A percentile compares a stretch with the other conserved stretches of the same genome.
phyloP scores from a whole-genome alignment of 441 rosid species.

The Daphne laureola region DNA sequence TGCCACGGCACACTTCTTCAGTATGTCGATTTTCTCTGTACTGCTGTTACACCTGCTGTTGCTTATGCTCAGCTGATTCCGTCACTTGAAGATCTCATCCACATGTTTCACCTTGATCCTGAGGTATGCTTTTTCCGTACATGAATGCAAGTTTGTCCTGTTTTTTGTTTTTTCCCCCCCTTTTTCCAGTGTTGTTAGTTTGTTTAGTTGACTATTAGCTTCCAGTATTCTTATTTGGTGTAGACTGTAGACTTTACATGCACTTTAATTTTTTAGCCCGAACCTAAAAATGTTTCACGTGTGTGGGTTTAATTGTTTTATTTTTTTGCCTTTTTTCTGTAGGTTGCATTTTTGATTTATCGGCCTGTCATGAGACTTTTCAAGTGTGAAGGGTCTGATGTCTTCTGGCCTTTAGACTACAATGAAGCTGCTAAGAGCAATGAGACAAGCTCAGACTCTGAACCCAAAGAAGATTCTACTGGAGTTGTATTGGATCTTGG shows the following conservation, averaged over 20 bases:
- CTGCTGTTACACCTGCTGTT: conserved; percentile 74
- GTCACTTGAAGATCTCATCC: conserved; percentile 85
- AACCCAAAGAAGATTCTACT: conserved; percentile 30
- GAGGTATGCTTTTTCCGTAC: conserved; percentile 44
- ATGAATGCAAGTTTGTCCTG: too few relatives aligned
- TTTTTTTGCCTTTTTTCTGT: conserved; percentile 8
- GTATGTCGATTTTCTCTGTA: conserved; percentile 90
- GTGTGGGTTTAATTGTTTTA: conserved; percentile 1
- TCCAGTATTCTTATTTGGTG: neutral
- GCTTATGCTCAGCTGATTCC: conserved; percentile 87
- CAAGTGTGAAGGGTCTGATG: conserved; percentile 67
- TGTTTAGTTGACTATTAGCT: neutral
- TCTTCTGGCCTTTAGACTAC: conserved; percentile 86
- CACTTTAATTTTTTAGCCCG: neutral
- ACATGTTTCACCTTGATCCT: conserved; percentile 92
- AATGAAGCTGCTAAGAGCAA: conserved; percentile 33
- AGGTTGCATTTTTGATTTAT: conserved; percentile 96
- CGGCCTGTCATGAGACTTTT: conserved; percentile 99
- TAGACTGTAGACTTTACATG: neutral
- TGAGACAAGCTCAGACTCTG: conserved; percentile 34
- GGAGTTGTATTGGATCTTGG: conserved; percentile 67
- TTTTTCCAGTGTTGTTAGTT: conserved; percentile 5
- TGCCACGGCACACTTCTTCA: conserved; percentile 99
- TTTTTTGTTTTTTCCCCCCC: conserved; percentile 18
- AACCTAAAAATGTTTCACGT: neutral